Evolutionary conservation across 441 rosid species (phyloP).

Genomic region (Eugenia klotzschiana): DNA sequence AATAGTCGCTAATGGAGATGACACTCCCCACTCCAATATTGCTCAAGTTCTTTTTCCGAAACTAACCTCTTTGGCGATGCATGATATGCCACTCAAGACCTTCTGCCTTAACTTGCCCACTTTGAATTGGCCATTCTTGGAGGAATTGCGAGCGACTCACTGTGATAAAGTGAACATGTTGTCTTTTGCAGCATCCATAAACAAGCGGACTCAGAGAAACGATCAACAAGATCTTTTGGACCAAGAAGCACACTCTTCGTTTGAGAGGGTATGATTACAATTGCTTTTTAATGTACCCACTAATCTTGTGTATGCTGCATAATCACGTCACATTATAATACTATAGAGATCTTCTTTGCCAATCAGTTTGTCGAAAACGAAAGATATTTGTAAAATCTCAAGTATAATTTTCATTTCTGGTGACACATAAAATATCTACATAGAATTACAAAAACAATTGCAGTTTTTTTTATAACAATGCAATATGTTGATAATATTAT

Average conservation of each 20-base stretch:
- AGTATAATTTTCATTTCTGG: background rate
- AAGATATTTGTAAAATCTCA: background rate
- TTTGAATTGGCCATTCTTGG: background rate
- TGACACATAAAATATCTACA: background rate
- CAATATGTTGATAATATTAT: background rate
- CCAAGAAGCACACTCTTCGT: background rate
- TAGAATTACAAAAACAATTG: background rate
- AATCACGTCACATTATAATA: background rate
- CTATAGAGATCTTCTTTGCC: background rate
- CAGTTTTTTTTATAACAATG: rapidly evolving
- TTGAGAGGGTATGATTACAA: background rate
- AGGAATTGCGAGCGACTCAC: background rate
- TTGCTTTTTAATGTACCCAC: rapidly evolving
- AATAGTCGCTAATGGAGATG: background rate
- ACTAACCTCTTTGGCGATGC: background rate
- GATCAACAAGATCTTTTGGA: rapidly evolving
- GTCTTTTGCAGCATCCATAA: background rate
- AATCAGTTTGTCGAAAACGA: rapidly evolving
- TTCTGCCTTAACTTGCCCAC: background rate
- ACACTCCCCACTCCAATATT: rapidly evolving
- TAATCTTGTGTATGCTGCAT: background rate
- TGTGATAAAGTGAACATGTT: background rate
- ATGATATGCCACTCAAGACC: background rate
- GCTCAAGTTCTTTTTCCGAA: background rate
- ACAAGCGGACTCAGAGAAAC: rapidly evolving